Evolutionary conservation across 495 filamentous ascomycete genomes (phyloP).

Genomic region (Penicillium goetzii): DNA sequence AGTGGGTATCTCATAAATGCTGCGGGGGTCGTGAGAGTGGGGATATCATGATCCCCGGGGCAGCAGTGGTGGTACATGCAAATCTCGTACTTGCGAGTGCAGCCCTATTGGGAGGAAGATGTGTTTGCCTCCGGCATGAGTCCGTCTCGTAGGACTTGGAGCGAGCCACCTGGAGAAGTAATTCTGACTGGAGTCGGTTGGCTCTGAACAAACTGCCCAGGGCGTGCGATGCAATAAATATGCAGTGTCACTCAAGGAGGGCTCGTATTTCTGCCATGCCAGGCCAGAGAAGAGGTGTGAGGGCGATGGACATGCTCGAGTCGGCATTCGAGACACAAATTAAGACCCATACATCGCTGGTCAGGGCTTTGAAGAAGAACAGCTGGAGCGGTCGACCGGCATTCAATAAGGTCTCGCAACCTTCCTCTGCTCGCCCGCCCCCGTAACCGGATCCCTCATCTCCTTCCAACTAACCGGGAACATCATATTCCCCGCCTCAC

Average conservation of each 20-base stretch:
- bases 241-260: neutral
- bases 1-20: constrained; percentile 24
- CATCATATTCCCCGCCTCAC: constrained; percentile 87
- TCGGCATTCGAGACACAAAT: neutral
- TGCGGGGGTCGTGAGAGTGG: neutral
- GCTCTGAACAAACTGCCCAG: neutral
- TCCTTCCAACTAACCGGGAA: constrained; percentile 94
- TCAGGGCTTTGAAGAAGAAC: neutral
- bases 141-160: neutral
- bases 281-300: neutral
- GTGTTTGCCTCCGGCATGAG: neutral
- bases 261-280: neutral
- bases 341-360: neutral
- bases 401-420: constrained; percentile 88
- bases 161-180: neutral
- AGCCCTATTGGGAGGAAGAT: neutral
- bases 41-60: neutral
- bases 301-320: neutral
- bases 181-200: neutral
- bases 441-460: constrained; percentile 82
- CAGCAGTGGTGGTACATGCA: constrained; percentile 4
- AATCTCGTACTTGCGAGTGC: neutral
- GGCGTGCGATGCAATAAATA: neutral
- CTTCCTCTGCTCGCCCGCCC: constrained; percentile 78
- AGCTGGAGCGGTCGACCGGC: neutral